phyloP scores from a whole-genome alignment of 768 basidiomycete species.

The Hydnomerulius pinastri region DNA sequence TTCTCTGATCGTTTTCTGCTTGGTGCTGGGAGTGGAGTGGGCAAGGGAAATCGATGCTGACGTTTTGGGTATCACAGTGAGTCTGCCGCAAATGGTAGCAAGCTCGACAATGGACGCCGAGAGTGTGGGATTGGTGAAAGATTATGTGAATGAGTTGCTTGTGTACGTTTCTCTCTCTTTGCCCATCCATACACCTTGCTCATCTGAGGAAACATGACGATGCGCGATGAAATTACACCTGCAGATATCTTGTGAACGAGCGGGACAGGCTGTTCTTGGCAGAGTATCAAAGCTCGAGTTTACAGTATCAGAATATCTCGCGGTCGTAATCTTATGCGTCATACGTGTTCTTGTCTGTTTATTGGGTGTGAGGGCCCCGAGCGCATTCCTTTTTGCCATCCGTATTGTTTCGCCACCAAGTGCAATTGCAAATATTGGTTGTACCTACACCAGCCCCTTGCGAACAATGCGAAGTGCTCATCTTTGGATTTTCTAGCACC shows the following conservation, averaged over 20 bases:
- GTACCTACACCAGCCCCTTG: no score
- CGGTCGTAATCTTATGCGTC: conserved; percentile 67
- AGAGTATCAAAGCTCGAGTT: conserved; percentile 76
- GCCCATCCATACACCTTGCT: background rate
- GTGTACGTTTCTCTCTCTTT: conserved; percentile 51
- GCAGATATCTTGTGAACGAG: conserved; percentile 82
- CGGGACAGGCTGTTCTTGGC: conserved; percentile 69
- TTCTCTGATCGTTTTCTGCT: background rate
- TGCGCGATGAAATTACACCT: no score
- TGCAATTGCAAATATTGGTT: no score
- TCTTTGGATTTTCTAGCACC: no score
- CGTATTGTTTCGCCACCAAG: no score
- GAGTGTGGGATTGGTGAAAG: conserved; percentile 77
- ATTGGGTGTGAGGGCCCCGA: no score
- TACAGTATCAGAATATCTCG: conserved; percentile 81
- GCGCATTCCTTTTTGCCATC: no score
- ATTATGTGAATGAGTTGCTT: conserved; percentile 89
- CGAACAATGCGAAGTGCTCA: no score
- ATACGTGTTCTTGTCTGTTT: no score
- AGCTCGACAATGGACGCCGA: conserved; percentile 90
- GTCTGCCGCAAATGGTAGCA: conserved; percentile 87
- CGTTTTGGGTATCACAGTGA: conserved; percentile 64
- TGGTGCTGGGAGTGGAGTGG: background rate
- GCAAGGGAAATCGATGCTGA: no score
- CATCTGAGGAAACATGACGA: no score